These are phyloP conservation scores for Sarcomyxa edulis DNA, from an alignment of 768 basidiomycete genomes.

Conservation along the genomic window DNA sequence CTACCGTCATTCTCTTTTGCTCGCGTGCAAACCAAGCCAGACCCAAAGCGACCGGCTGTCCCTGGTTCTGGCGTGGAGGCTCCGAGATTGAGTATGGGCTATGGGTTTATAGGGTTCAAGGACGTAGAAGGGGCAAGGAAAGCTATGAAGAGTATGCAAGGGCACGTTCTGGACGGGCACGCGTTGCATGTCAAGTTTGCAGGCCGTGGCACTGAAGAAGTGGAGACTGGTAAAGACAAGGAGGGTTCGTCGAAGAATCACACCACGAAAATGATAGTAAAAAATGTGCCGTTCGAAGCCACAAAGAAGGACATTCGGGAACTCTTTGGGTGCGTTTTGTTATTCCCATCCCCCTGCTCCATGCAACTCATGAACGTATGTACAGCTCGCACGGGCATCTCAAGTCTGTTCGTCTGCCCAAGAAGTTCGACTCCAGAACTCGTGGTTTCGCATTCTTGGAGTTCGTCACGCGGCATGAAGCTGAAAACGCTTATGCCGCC, in stretches of 20 bases:
- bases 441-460: slow-evolving; percentile 98
- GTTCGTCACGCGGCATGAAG: slow-evolving; percentile 85
- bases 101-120: slow-evolving; percentile 92
- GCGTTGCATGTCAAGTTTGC: slow-evolving; percentile 81
- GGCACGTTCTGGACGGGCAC: slow-evolving; percentile 84
- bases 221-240: slow-evolving; percentile 27
- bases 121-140: slow-evolving; percentile 65
- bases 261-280: slow-evolving; percentile 94
- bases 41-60: slow-evolving; percentile 73
- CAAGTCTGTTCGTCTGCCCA: slow-evolving; percentile 91
- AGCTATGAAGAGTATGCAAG: slow-evolving; percentile 74
- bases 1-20: slow-evolving; percentile 83
- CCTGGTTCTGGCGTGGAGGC: slow-evolving; percentile 35
- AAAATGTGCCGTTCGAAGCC: slow-evolving; percentile 97
- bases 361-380: slow-evolving; percentile 4
- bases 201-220: slow-evolving; percentile 71
- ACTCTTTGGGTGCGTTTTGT: slow-evolving; percentile 69
- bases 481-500: slow-evolving; percentile 81
- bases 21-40: slow-evolving; percentile 86
- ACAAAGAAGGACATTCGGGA: slow-evolving; percentile 89
- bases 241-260: slow-evolving; percentile 44
- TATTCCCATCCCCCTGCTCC: not conserved
- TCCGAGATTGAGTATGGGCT: slow-evolving; percentile 82
- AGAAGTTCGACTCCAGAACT: slow-evolving; percentile 82
- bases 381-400: slow-evolving; percentile 82